These are phyloP conservation scores for Camellia lanceoleosa DNA, from an alignment of 148 eudicot species.

Conservation along the genomic window DNA sequence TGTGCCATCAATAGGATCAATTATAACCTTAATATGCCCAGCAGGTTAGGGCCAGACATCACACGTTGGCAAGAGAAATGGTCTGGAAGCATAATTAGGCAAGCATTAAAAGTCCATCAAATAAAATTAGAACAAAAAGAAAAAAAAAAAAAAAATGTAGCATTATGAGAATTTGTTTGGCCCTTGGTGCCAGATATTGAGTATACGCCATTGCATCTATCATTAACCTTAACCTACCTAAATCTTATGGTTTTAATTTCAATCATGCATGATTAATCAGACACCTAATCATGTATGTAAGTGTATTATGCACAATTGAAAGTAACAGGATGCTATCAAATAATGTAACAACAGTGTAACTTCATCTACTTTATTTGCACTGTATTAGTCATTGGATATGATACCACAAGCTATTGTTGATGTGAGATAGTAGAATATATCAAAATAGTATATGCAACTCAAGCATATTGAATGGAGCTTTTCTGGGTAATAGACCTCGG, in stretches of 20 bases:
- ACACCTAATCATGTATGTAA: neutral
- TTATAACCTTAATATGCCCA: neutral
- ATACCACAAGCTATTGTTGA: neutral
- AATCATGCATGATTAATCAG: neutral
- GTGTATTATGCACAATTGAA: neutral
- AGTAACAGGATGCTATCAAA: neutral
- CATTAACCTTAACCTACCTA: neutral
- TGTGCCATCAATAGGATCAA: no score
- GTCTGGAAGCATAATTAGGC: neutral
- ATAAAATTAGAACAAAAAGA: neutral
- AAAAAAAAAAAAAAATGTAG: neutral
- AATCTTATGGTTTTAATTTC: neutral
- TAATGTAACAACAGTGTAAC: neutral
- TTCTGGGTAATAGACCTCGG: neutral
- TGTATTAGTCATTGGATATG: no score
- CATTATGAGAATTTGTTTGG: neutral
- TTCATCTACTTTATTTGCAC: neutral
- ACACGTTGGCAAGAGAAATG: neutral
- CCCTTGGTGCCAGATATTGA: neutral
- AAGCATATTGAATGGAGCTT: neutral
- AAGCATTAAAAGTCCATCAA: neutral
- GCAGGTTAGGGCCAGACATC: slow-evolving; percentile 1
- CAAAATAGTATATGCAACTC: neutral
- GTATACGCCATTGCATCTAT: neutral
- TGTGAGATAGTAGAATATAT: neutral